phyloP scores from a whole-genome alignment of 352 stramenopile species.

The Globisporangium rhizosaccharum region DNA sequence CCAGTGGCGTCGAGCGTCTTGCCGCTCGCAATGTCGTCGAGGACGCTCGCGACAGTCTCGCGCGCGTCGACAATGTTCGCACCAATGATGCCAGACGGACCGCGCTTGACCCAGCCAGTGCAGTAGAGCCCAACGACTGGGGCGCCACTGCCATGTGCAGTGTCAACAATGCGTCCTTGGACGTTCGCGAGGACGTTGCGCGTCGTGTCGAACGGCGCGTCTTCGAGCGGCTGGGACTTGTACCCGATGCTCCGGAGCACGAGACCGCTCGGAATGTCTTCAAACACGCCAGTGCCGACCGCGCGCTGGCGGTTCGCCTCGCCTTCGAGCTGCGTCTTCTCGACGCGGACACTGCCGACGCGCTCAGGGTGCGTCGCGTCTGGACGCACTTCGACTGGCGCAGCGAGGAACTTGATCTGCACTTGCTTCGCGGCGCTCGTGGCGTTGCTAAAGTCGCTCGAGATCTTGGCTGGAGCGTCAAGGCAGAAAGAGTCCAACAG shows the following conservation, averaged over 20 bases:
- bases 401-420: slow-evolving; percentile 90
- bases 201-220: slow-evolving; percentile 76
- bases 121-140: slow-evolving; percentile 90
- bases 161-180: slow-evolving; percentile 48
- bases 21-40: slow-evolving; percentile 77
- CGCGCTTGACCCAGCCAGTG: slow-evolving; percentile 96
- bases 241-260: slow-evolving; percentile 89
- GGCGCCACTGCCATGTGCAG: slow-evolving; percentile 20
- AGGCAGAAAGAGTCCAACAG: neutral
- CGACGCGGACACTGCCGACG: slow-evolving; percentile 74
- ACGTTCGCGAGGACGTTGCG: slow-evolving; percentile 63
- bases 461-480: slow-evolving; percentile 31
- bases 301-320: slow-evolving; percentile 75
- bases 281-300: slow-evolving; percentile 81
- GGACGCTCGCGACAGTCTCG: slow-evolving; percentile 92
- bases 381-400: slow-evolving; percentile 67
- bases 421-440: slow-evolving; percentile 36
- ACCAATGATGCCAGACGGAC: slow-evolving; percentile 96
- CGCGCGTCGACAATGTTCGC: slow-evolving; percentile 97
- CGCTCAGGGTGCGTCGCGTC: slow-evolving; percentile 35
- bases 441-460: slow-evolving; percentile 26
- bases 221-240: slow-evolving; percentile 80
- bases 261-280: slow-evolving; percentile 76
- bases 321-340: slow-evolving; percentile 87
- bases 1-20: slow-evolving; percentile 31